Evolutionary conservation across 306 rosid species (phyloP).

Genomic region (Lotus japonicus): DNA sequence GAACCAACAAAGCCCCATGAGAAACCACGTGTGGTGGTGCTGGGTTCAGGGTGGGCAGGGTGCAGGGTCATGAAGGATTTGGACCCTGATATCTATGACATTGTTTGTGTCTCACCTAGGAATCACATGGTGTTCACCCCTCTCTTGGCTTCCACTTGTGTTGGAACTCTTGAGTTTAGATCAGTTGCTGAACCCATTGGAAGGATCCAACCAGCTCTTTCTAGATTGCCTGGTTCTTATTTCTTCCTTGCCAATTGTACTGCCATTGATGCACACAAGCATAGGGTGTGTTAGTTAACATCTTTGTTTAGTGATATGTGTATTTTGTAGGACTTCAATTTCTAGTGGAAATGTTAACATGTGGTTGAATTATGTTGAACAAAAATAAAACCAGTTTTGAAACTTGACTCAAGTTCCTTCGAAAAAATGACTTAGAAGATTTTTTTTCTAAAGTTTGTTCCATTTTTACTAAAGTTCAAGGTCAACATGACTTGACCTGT

Average conservation of each 20-base stretch:
- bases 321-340: neutral
- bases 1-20: constrained; percentile 51
- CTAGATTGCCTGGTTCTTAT: constrained; percentile 75
- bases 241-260: constrained; percentile 84
- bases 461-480: too few species aligned
- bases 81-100: constrained; percentile 61
- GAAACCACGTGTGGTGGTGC: constrained; percentile 87
- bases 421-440: too few species aligned
- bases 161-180: constrained; percentile 93
- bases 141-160: constrained; percentile 94
- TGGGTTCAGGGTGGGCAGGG: constrained; percentile 87
- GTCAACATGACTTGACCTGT: too few species aligned
- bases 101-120: constrained; percentile 90
- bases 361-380: too few species aligned
- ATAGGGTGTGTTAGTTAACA: constrained; percentile 28
- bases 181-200: constrained; percentile 87
- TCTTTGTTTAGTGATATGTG: neutral
- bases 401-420: too few species aligned
- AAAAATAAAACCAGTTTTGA: too few species aligned
- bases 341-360: too few species aligned
- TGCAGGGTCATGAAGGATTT: too few species aligned
- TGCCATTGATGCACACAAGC: constrained; percentile 43
- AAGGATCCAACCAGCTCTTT: constrained; percentile 87
- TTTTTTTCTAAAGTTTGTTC: too few species aligned
- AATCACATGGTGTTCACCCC: constrained; percentile 99